A percentile compares a stretch with the other conserved stretches of the same genome.
These are phyloP conservation scores for Taxillus chinensis DNA, from an alignment of 164 flowering plant genomes.

Conservation along the genomic window DNA sequence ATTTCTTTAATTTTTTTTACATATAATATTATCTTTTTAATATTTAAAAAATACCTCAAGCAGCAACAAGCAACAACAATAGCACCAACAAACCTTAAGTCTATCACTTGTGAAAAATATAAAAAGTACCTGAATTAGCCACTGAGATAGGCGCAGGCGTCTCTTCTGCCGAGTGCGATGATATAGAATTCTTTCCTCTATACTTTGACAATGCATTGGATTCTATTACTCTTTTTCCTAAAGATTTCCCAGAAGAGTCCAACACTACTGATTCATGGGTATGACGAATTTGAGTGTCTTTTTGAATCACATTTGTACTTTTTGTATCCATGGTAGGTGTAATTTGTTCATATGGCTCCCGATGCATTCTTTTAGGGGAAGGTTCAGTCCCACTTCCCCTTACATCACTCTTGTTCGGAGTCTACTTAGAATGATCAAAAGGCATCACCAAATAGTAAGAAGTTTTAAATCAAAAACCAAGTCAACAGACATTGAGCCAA, in stretches of 20 bases:
- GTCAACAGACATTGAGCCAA: too few relatives aligned
- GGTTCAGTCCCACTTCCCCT: slow-evolving; percentile 8
- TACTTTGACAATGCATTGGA: slow-evolving; percentile 4
- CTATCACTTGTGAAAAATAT: background rate
- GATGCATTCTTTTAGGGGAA: slow-evolving; percentile 14
- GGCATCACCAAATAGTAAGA: too few relatives aligned
- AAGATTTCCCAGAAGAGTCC: slow-evolving; percentile 11
- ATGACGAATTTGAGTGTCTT: slow-evolving; percentile 10
- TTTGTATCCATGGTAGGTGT: slow-evolving; percentile 11
- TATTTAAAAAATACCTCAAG: too few relatives aligned
- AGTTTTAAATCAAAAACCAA: too few relatives aligned
- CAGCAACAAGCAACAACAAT: too few relatives aligned
- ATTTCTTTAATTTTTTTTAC: too few relatives aligned
- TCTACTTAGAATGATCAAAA: too few relatives aligned
- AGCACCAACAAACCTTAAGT: background rate
- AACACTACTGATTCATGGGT: background rate
- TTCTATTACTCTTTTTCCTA: slow-evolving; percentile 8
- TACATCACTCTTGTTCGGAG: background rate
- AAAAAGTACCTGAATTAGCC: slow-evolving; percentile 9
- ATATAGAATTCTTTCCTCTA: slow-evolving; percentile 14
- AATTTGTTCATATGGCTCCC: slow-evolving; percentile 12
- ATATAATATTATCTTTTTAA: too few relatives aligned
- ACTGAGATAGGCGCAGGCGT: background rate
- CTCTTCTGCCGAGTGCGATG: slow-evolving; percentile 5
- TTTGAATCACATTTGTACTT: background rate